Conservation (phyloP, 2,329 filamentous ascomycete species). For the Nannizziopsis barbatae region DNA sequence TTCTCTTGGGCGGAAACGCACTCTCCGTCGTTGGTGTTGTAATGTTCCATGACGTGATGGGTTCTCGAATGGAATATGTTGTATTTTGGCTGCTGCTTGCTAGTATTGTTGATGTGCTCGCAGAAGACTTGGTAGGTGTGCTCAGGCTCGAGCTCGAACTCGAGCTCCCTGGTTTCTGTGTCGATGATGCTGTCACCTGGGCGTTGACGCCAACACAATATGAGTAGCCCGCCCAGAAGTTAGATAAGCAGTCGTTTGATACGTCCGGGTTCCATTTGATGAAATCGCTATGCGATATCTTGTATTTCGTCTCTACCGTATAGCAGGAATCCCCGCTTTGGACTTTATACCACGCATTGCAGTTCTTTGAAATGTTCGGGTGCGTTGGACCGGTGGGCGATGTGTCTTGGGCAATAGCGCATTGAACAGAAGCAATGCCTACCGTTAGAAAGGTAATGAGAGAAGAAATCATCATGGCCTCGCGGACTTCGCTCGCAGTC, state of each 20-base stretch:
- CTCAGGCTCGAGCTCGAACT: neutral
- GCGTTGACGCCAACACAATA: conserved; percentile 4
- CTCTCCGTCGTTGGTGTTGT: conserved; percentile 2
- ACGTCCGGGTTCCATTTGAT: conserved; percentile 9
- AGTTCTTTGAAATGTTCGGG: conserved; percentile 18
- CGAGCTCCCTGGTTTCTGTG: neutral
- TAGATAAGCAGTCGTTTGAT: neutral
- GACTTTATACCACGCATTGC: conserved; percentile 21
- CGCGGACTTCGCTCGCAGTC: too few species aligned
- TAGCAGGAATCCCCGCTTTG: conserved; percentile 18
- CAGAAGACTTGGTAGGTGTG: neutral
- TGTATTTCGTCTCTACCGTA: conserved; percentile 17
- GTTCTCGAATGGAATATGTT: conserved; percentile 2
- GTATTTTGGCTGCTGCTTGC: neutral
- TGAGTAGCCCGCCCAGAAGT: conserved; percentile 5
- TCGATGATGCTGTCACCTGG: neutral
- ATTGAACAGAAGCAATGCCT: too few species aligned
- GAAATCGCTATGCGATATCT: conserved; percentile 13
- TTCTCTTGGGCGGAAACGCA: conserved; percentile 6
- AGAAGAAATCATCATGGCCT: too few species aligned
- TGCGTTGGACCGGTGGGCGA: conserved; percentile 10
- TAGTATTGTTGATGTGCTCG: neutral
- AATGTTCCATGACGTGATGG: conserved; percentile 3
- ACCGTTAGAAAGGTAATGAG: too few species aligned
- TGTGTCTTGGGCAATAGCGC: neutral